Conservation (phyloP, 1,284 basidiomycete species). For the Paramarasmius palmivorus region DNA sequence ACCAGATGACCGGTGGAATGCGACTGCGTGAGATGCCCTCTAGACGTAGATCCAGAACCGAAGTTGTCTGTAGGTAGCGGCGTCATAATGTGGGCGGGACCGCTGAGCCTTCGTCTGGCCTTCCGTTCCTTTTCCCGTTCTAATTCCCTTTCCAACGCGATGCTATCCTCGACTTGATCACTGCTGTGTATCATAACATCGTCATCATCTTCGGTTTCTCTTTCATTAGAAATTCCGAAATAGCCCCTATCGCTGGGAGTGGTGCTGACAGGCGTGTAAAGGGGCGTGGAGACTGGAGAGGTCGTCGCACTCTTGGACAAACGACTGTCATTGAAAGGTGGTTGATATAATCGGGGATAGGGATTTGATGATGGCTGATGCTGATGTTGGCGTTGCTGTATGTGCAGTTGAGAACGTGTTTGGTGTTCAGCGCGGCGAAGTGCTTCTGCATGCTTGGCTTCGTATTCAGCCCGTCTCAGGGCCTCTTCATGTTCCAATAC, state of each 20-base stretch:
- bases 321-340: conserved; percentile 26
- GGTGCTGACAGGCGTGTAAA: conserved; percentile 32
- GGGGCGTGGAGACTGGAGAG: conserved; percentile 62
- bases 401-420: conserved; percentile 34
- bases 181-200: conserved; percentile 15
- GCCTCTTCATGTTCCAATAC: conserved; percentile 86
- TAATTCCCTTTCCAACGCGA: neutral
- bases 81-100: conserved; percentile 53
- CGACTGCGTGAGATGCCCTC: conserved; percentile 31
- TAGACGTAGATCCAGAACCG: conserved; percentile 26
- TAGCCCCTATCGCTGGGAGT: conserved; percentile 37
- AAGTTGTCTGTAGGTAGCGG: conserved; percentile 16
- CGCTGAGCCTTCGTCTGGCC: conserved; percentile 44
- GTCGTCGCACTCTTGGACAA: conserved; percentile 69
- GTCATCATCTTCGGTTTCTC: conserved; percentile 7
- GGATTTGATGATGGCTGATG: conserved; percentile 3
- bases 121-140: conserved; percentile 22
- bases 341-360: neutral
- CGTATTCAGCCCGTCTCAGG: conserved; percentile 81
- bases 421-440: conserved; percentile 80
- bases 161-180: neutral
- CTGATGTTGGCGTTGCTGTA: neutral
- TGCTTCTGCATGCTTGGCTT: conserved; percentile 77
- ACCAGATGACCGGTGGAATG: conserved; percentile 45
- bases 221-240: conserved; percentile 42